Evolutionary conservation across 345 rosid species (phyloP).

Genomic region (Lepidium didymum): DNA sequence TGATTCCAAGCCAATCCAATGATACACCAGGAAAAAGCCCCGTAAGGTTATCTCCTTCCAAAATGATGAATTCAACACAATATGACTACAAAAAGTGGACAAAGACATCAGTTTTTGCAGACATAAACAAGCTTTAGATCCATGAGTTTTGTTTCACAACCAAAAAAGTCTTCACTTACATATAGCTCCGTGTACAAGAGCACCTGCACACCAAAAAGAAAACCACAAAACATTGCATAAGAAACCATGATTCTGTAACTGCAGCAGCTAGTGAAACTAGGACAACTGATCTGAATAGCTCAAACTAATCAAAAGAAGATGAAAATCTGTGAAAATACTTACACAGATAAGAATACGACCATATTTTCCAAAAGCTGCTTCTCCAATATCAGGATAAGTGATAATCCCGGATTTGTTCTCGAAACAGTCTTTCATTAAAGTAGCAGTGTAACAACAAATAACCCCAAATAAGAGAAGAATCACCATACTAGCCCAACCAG

Average conservation of each 20-base stretch:
- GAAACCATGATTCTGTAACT: not conserved
- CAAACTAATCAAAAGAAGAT: not conserved
- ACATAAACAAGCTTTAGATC: not conserved
- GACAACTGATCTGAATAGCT: not conserved
- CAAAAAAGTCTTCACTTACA: constrained; percentile 39
- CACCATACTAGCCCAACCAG: constrained; percentile 74
- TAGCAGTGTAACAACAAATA: constrained; percentile 79
- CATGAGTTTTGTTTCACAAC: not conserved
- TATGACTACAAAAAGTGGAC: constrained; percentile 50
- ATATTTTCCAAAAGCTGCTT: constrained; percentile 89
- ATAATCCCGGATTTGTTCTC: constrained; percentile 65
- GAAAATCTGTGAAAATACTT: constrained; percentile 16
- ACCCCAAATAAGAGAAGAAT: constrained; percentile 49
- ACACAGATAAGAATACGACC: constrained; percentile 81
- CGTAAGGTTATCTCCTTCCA: constrained; percentile 92
- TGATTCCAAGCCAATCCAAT: constrained; percentile 48
- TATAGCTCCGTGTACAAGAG: constrained; percentile 70
- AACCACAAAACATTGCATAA: constrained; percentile 21
- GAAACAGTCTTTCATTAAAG: constrained; percentile 75
- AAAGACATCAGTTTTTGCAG: not conserved
- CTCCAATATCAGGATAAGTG: constrained; percentile 86
- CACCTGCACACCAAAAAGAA: constrained; percentile 43
- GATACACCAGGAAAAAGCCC: constrained; percentile 77
- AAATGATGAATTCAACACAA: constrained; percentile 81
- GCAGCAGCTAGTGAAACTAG: constrained; percentile 6